A percentile compares a stretch with the other conserved stretches of the same genome.
phyloP scores from a whole-genome alignment of 23 red algal genomes.

The Pyropia yezoensis region DNA sequence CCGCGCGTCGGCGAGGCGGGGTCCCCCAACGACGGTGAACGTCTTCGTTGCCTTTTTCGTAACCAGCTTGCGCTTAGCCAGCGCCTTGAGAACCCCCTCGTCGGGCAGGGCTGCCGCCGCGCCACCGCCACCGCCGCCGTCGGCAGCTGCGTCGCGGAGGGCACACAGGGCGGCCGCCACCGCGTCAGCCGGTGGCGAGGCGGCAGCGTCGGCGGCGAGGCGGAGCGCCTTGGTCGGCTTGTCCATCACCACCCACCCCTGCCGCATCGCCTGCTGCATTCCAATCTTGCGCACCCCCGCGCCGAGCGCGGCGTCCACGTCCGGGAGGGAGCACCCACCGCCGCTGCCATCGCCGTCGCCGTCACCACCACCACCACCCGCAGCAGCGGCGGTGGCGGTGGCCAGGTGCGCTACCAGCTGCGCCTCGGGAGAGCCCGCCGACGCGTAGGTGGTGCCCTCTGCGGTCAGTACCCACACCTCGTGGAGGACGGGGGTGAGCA shows the following conservation, averaged over 20 bases:
- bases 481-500: conserved; percentile 53
- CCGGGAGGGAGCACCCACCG: background rate
- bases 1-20: conserved; percentile 49
- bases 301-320: conserved; percentile 24
- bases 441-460: conserved; percentile 75
- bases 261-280: conserved; percentile 78
- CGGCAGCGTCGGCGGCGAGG: conserved; percentile 20
- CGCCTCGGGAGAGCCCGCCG: conserved; percentile 64
- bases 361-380: background rate
- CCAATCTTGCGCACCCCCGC: conserved; percentile 42
- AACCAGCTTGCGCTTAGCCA: conserved; percentile 61
- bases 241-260: conserved; percentile 60
- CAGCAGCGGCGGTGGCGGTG: background rate
- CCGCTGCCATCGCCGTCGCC: background rate
- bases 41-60: conserved; percentile 52
- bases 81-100: conserved; percentile 29
- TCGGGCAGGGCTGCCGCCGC: background rate
- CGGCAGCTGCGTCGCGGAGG: conserved; percentile 34
- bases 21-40: conserved; percentile 32
- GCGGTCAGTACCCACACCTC: conserved; percentile 46
- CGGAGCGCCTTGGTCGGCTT: conserved; percentile 44
- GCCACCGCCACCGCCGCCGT: background rate
- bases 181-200: conserved; percentile 13
- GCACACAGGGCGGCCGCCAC: conserved; percentile 40
- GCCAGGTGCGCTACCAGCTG: conserved; percentile 6